Evolutionary conservation across 2,329 filamentous ascomycete genomes (phyloP).

Genomic region (Chrysoporthe deuterocubensis): DNA sequence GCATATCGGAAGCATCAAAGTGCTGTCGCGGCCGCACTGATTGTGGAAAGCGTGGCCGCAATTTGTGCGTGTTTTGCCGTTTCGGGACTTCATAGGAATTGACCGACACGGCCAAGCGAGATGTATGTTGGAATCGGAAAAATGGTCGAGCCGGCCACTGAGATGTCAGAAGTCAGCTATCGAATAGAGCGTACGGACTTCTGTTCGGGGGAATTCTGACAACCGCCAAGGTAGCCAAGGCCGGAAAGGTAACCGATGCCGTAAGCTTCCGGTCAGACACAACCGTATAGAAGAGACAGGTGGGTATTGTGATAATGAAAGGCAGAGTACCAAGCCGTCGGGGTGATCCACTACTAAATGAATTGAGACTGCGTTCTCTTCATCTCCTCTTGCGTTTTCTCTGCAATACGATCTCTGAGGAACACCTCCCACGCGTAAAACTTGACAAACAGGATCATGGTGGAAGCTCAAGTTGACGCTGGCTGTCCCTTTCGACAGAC

Average conservation of each 20-base stretch:
- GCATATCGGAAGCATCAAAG: not conserved
- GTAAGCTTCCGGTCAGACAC: conserved; percentile 67
- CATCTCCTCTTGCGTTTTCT: conserved; percentile 64
- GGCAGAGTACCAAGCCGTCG: conserved; percentile 71
- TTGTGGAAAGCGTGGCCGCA: not conserved
- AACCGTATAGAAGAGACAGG: conserved; percentile 69
- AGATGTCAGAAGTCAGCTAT: not conserved
- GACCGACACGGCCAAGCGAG: conserved; percentile 71
- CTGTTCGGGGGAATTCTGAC: conserved; percentile 71
- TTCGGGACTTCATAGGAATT: conserved; percentile 53
- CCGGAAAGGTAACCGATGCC: conserved; percentile 71
- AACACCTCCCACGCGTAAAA: conserved; percentile 72
- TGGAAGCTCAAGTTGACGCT: not conserved
- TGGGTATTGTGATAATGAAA: conserved; percentile 69
- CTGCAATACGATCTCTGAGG: conserved; percentile 66
- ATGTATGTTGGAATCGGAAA: conserved; percentile 74
- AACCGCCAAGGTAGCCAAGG: conserved; percentile 69
- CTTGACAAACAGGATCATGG: not conserved
- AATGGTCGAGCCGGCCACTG: conserved; percentile 69
- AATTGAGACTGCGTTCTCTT: conserved; percentile 64
- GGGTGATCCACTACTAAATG: conserved; percentile 68
- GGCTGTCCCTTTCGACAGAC: not conserved
- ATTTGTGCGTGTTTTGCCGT: conserved; percentile 37
- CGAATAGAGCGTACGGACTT: conserved; percentile 27
- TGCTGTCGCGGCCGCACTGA: not conserved